phyloP scores from a whole-genome alignment of 306 rosid genomes.

The Prinsepia uniflora region DNA sequence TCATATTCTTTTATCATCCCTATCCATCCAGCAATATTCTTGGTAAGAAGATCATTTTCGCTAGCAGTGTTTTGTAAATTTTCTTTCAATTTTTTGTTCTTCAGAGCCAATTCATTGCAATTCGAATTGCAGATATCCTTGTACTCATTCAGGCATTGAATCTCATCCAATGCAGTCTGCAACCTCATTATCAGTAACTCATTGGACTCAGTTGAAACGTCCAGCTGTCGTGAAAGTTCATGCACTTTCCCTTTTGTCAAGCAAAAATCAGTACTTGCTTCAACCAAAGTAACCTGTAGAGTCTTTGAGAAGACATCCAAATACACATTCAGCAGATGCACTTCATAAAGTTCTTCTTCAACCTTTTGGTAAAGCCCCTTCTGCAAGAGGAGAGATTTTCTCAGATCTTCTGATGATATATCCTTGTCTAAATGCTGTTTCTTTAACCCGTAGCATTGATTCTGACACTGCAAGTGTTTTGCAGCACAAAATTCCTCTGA shows the following conservation, averaged over 20 bases:
- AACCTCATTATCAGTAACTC: constrained; percentile 58
- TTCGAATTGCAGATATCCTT: constrained; percentile 52
- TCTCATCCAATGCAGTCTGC: constrained; percentile 65
- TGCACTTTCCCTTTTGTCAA: constrained; percentile 47
- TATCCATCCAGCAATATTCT: constrained; percentile 58
- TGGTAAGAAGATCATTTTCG: constrained; percentile 49
- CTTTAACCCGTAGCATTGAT: constrained; percentile 40
- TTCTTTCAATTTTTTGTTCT: constrained; percentile 59
- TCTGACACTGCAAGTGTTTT: constrained; percentile 41
- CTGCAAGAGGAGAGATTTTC: constrained; percentile 67
- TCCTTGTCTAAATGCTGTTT: constrained; percentile 57
- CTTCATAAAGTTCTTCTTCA: constrained; percentile 80
- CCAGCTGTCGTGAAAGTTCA: constrained; percentile 69
- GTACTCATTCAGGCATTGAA: constrained; percentile 52
- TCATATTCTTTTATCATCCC: constrained; percentile 49
- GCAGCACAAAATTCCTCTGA: constrained; percentile 43
- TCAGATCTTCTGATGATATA: constrained; percentile 57
- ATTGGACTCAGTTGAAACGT: constrained; percentile 66
- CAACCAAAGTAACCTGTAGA: constrained; percentile 70
- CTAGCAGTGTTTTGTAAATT: constrained; percentile 39
- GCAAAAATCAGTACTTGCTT: constrained; percentile 54
- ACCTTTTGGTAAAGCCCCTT: constrained; percentile 75
- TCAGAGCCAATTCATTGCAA: constrained; percentile 58
- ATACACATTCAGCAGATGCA: constrained; percentile 64
- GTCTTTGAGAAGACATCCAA: constrained; percentile 81